These are phyloP conservation scores for Diaporthe vexans DNA, from an alignment of 2,329 filamentous ascomycete species.

Conservation along the genomic window DNA sequence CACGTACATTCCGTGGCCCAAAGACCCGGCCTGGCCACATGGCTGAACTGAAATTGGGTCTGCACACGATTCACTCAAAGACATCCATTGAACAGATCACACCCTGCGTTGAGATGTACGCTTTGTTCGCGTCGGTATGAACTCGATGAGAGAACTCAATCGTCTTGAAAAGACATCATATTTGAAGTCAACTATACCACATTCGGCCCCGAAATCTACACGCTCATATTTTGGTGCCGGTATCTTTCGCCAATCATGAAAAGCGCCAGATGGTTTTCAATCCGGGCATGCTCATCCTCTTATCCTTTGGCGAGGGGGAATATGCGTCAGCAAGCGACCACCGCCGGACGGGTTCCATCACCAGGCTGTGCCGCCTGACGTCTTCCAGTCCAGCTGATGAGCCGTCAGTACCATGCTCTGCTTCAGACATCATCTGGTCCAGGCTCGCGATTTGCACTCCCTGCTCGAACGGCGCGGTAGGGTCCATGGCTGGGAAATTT, in stretches of 20 bases:
- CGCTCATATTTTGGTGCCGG: background rate
- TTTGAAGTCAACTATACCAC: background rate
- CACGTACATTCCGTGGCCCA: conserved; percentile 10
- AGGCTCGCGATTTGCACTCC: conserved; percentile 7
- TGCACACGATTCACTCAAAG: background rate
- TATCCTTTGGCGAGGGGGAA: conserved; percentile 42
- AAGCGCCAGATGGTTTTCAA: conserved; percentile 48
- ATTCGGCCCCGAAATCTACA: background rate
- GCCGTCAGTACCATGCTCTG: background rate
- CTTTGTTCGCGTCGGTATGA: background rate
- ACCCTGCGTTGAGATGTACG: background rate
- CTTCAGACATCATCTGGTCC: conserved; percentile 16
- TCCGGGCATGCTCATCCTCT: conserved; percentile 52
- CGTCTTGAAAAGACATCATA: background rate
- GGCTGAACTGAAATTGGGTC: background rate
- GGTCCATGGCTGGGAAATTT: background rate
- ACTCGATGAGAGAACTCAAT: background rate
- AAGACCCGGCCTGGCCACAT: conserved; percentile 28
- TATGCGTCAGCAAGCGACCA: conserved; percentile 40
- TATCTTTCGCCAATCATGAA: conserved; percentile 33
- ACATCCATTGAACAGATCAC: background rate
- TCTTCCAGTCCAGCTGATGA: background rate
- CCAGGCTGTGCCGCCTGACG: conserved; percentile 8
- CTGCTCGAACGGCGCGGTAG: background rate
- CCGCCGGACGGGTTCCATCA: conserved; percentile 27